Percentiles rank a stretch among this genome's conserved stretches.
Evolutionary conservation across 805 yeast genomes (phyloP).

Genomic region (Metschnikowia kunwiensis): DNA sequence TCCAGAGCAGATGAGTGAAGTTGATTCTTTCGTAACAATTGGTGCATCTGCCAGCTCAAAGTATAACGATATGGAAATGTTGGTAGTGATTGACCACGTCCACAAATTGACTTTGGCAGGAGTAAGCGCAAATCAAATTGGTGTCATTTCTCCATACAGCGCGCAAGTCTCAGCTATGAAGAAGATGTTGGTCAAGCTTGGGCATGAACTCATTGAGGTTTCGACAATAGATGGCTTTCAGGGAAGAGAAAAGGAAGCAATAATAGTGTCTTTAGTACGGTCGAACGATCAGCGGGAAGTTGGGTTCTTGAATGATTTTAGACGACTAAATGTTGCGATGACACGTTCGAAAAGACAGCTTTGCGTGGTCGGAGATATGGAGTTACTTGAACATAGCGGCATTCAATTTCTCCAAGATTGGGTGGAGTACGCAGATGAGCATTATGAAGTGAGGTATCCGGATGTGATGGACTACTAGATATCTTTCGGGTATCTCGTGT

Average conservation of each 20-base stretch:
- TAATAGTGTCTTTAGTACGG: slow-evolving; percentile 76
- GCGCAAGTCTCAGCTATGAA: slow-evolving; percentile 76
- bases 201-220: slow-evolving; percentile 55
- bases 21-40: slow-evolving; percentile 10
- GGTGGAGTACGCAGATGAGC: slow-evolving; percentile 67
- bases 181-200: slow-evolving; percentile 21
- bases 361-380: slow-evolving; percentile 84
- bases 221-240: slow-evolving; percentile 96
- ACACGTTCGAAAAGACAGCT: slow-evolving; percentile 85
- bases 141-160: slow-evolving; percentile 85
- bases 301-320: slow-evolving; percentile 76
- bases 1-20: slow-evolving; percentile 51
- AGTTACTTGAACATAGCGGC: slow-evolving; percentile 48
- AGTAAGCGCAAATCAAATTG: slow-evolving; percentile 57
- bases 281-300: slow-evolving; percentile 68
- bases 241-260: slow-evolving; percentile 90
- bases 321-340: slow-evolving; percentile 89
- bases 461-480: slow-evolving; percentile 14
- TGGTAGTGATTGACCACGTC: slow-evolving; percentile 58
- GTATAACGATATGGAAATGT: slow-evolving; percentile 73
- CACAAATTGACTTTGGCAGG: slow-evolving; percentile 49
- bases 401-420: slow-evolving; percentile 56
- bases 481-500: no score
- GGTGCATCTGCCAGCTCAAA: slow-evolving; percentile 46
- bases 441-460: slow-evolving; percentile 67